Evolutionary conservation across 2,329 filamentous ascomycete genomes (phyloP).

Genomic region (Fusarium beomiforme): DNA sequence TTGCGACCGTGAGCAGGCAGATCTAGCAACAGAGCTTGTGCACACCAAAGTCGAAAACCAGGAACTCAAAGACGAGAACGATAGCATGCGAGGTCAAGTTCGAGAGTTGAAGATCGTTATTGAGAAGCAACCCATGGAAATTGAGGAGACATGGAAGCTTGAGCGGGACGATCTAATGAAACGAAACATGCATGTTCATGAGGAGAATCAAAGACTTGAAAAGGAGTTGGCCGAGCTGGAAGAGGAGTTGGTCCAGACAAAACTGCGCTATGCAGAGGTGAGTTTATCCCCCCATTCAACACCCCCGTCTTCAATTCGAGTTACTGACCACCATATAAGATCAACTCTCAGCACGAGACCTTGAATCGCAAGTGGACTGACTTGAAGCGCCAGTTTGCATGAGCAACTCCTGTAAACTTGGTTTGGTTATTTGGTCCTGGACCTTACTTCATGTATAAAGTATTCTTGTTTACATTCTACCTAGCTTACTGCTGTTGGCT

Average conservation of each 20-base stretch:
- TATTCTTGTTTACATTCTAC: slow-evolving; percentile 29
- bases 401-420: slow-evolving; percentile 15
- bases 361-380: slow-evolving; percentile 82
- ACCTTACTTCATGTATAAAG: slow-evolving; percentile 42
- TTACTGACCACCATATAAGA: slow-evolving; percentile 55
- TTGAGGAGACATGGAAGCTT: slow-evolving; percentile 81
- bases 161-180: slow-evolving; percentile 95
- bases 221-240: slow-evolving; percentile 93
- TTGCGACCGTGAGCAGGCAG: slow-evolving; percentile 89
- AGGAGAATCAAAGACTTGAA: slow-evolving; percentile 88
- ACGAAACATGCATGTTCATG: slow-evolving; percentile 91
- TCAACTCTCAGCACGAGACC: slow-evolving; percentile 76
- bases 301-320: background rate
- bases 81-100: slow-evolving; percentile 85
- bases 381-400: slow-evolving; percentile 68
- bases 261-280: slow-evolving; percentile 96
- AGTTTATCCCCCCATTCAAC: slow-evolving; percentile 49
- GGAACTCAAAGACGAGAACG: slow-evolving; percentile 87
- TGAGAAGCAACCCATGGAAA: slow-evolving; percentile 87
- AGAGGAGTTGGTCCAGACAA: slow-evolving; percentile 89
- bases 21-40: slow-evolving; percentile 90
- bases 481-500: slow-evolving; percentile 6
- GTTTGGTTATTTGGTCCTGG: slow-evolving; percentile 17
- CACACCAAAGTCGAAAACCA: slow-evolving; percentile 94
- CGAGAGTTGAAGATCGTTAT: slow-evolving; percentile 86